These are phyloP conservation scores for Rhododendron kiyosumense DNA, from an alignment of 148 eudicot species.

Conservation along the genomic window DNA sequence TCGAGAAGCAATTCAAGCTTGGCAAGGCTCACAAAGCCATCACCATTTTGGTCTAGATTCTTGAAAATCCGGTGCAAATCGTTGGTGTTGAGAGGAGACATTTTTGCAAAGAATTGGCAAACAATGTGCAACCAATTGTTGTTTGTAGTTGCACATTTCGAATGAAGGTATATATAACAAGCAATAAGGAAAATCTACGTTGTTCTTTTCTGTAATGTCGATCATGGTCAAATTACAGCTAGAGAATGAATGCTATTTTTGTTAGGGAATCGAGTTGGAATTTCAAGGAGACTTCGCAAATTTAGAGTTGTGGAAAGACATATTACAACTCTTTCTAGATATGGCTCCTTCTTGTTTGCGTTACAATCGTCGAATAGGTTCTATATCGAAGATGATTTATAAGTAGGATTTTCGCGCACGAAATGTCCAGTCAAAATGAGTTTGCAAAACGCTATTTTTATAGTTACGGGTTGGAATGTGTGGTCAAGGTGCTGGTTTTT, in stretches of 20 bases:
- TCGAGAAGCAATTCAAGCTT: slow-evolving; percentile 48
- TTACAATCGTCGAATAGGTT: neutral
- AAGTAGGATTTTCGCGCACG: too few relatives aligned
- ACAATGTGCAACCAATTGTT: neutral
- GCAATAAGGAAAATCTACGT: neutral
- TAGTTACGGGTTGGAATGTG: neutral
- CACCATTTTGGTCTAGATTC: slow-evolving; percentile 43
- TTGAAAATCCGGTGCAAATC: slow-evolving; percentile 37
- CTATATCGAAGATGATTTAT: neutral
- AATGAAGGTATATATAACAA: neutral
- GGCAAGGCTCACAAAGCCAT: slow-evolving; percentile 42
- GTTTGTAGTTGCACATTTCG: neutral
- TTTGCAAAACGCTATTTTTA: neutral
- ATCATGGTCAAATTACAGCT: neutral
- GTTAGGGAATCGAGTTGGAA: neutral
- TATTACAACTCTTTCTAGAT: neutral
- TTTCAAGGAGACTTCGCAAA: neutral
- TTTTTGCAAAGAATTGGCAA: neutral
- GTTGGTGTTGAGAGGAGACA: slow-evolving; percentile 3
- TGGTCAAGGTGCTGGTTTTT: neutral
- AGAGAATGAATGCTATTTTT: neutral
- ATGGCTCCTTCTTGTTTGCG: neutral
- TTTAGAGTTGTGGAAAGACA: neutral
- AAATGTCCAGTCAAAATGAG: too few relatives aligned
- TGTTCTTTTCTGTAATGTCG: neutral